Conservation (phyloP, 768 basidiomycete genomes). For the Mycena alexandri region DNA sequence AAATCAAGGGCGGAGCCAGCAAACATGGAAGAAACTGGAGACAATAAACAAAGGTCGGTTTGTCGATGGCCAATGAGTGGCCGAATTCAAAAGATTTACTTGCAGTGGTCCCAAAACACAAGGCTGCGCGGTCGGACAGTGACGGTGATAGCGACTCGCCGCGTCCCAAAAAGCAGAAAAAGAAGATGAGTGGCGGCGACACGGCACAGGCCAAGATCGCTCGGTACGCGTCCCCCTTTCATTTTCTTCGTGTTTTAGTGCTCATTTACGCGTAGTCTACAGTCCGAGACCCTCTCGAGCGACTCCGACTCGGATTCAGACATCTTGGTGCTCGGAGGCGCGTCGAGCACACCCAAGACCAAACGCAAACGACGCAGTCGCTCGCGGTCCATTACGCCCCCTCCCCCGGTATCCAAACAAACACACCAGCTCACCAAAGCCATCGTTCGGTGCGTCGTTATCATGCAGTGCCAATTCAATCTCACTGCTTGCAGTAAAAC, state of each 20-base stretch:
- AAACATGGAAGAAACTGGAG: conserved; percentile 72
- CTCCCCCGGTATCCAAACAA: conserved; percentile 69
- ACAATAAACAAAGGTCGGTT: conserved; percentile 67
- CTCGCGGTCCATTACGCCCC: conserved; percentile 82
- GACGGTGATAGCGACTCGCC: conserved; percentile 50
- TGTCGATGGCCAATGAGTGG: background rate
- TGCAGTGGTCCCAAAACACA: conserved; percentile 23
- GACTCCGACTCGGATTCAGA: conserved; percentile 46
- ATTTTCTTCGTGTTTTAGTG: conserved; percentile 2
- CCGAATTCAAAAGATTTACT: background rate
- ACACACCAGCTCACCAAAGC: conserved; percentile 69
- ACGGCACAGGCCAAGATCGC: conserved; percentile 60
- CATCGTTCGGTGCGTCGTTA: conserved; percentile 66
- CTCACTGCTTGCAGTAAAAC: conserved; percentile 56
- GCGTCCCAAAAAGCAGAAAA: conserved; percentile 53
- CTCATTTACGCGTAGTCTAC: conserved; percentile 7
- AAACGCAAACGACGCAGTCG: conserved; percentile 66
- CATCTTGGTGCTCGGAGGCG: conserved; percentile 54
- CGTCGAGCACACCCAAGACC: conserved; percentile 46
- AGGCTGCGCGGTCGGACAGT: conserved; percentile 38
- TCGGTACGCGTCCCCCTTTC: conserved; percentile 51
- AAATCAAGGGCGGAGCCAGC: conserved; percentile 68
- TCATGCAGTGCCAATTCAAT: background rate
- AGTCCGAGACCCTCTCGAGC: conserved; percentile 54
- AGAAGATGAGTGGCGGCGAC: conserved; percentile 50